Conservation (phyloP, 164 flowering plant genomes). For the Aristolochia contorta region DNA sequence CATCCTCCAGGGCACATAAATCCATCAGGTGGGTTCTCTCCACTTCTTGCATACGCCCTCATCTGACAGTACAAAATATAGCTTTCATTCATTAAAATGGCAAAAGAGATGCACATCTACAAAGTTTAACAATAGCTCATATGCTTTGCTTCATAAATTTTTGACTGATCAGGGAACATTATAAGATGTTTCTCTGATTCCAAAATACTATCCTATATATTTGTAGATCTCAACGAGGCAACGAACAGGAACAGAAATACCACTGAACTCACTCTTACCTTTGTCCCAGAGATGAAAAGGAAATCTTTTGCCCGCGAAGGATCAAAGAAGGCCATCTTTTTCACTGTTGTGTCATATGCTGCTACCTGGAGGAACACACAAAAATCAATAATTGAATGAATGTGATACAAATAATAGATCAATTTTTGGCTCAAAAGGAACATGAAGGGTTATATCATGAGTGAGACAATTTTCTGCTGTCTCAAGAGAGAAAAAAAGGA, state of each 20-base stretch:
- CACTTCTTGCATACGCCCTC: conserved; percentile 67
- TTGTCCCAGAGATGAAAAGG: conserved; percentile 92
- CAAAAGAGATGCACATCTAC: not conserved
- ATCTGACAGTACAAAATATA: conserved; percentile 37
- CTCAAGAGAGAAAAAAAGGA: no score
- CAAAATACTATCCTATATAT: not conserved
- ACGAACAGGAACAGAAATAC: no score
- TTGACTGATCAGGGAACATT: no score
- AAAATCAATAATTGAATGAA: not conserved
- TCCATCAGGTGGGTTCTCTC: conserved; percentile 91
- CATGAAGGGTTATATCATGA: no score
- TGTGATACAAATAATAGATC: no score
- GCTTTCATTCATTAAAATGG: not conserved
- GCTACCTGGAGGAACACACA: conserved; percentile 51
- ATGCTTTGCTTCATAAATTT: no score
- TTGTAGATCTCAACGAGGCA: not conserved
- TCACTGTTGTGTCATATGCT: conserved; percentile 66
- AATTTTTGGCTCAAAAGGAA: no score
- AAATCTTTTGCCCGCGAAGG: conserved; percentile 82
- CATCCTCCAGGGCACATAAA: conserved; percentile 97
- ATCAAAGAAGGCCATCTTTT: conserved; percentile 93
- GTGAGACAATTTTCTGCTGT: no score
- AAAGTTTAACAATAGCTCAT: no score
- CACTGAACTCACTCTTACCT: conserved; percentile 33
- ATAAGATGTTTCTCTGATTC: no score